Conservation (phyloP, 768 basidiomycete genomes). For the Xanthoconium stramineum region DNA sequence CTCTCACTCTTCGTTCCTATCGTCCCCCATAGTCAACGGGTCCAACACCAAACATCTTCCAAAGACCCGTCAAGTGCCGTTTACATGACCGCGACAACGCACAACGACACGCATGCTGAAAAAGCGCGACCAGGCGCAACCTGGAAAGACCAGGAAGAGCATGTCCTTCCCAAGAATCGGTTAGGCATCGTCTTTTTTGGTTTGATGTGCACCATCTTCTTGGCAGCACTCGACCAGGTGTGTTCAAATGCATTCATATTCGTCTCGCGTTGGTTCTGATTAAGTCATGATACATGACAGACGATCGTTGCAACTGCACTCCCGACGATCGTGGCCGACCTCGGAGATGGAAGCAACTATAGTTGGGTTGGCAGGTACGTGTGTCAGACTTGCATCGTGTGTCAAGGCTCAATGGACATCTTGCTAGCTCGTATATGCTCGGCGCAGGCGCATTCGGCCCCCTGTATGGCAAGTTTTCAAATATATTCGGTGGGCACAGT, state of each 20-base stretch:
- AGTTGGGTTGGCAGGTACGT: conserved; percentile 71
- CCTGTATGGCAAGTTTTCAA: conserved; percentile 75
- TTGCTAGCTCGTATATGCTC: conserved; percentile 65
- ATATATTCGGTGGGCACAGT: conserved; percentile 38
- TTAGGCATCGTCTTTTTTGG: conserved; percentile 26
- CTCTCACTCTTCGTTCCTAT: background rate
- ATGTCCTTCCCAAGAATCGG: conserved; percentile 42
- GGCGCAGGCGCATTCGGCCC: conserved; percentile 65
- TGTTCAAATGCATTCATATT: background rate
- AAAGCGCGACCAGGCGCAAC: conserved; percentile 44
- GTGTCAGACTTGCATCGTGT: background rate
- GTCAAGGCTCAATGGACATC: background rate
- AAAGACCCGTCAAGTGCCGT: no score
- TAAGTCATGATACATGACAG: conserved; percentile 23
- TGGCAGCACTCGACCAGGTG: conserved; percentile 61
- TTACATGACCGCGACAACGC: conserved; percentile 9
- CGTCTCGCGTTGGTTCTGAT: background rate
- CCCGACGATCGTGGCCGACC: conserved; percentile 65
- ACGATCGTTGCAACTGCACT: conserved; percentile 74
- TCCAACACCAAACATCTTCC: no score
- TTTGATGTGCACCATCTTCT: conserved; percentile 28
- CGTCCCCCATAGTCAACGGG: no score
- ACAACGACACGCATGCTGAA: conserved; percentile 1
- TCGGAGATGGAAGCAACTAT: conserved; percentile 62
- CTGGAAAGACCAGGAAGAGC: conserved; percentile 55